Evolutionary conservation across 371 early-diverging fungal species (phyloP), one percentile per base, ranked within the genome.

Genomic region (Syncephalastrum sp.): DNA sequence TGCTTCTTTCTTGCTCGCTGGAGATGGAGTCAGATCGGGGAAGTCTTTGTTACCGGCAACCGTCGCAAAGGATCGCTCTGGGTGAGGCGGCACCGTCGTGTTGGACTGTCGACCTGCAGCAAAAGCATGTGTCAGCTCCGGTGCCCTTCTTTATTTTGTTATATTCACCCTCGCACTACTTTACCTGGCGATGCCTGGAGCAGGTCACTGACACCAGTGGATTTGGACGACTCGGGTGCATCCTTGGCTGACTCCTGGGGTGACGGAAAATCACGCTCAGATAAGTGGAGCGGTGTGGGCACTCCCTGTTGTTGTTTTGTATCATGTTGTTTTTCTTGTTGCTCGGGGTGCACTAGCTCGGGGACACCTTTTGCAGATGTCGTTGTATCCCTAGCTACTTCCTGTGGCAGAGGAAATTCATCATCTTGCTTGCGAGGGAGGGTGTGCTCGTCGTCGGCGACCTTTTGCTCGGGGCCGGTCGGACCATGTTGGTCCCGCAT

Each of bases 21-120:
- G 25, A 8, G 48, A 42, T 14, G 61, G 58, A 23, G 53, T 54
- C n/a, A 71, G 57, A 19, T 48, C 48, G 24, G 77, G 77, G 24
- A 69, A 77, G 10, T 58, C 77, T 44, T 67, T 58, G 53, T 77
- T 67, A 0, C 72, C 67, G 13, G 77, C 56, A 7, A 70, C 74
- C 46, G 44, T 64, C 14, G 77, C 77, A 69, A 69, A 77, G 1
- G 72, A 71, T 44, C 73, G 61, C 33, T 67, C 67, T 5, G 74
- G 77, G 54, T 73, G 61, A 16, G 76, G 76, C 38, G 73, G 76
- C 44, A 59, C 38, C 16, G 54, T 63, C 19, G 65, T 10, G 29
- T 70, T 68, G 61, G 50, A 27, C n/a, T 7, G 14, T 21, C 14
- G 15, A 45, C 42, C 17, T 4, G 10, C 16, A 14, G 29, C 27